A percentile compares a stretch with the other conserved stretches of the same genome.
phyloP scores from a whole-genome alignment of 768 basidiomycete species.

The Lentinula lateritia region DNA sequence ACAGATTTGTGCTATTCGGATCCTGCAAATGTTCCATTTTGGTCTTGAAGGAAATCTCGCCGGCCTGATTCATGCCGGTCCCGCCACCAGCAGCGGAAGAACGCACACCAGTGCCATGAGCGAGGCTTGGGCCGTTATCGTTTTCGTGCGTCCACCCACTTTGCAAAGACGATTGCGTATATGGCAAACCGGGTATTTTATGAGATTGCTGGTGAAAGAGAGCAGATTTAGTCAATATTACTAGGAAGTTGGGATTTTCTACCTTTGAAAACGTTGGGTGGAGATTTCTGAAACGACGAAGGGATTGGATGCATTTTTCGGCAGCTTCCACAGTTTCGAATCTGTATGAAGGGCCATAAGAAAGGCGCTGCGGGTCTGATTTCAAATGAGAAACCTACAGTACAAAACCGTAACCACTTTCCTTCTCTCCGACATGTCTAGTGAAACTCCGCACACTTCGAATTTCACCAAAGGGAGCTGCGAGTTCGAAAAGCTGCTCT shows the following conservation, averaged over 20 bases:
- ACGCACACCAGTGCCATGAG: not conserved
- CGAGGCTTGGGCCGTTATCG: not conserved
- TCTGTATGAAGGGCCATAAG: conserved; percentile 26
- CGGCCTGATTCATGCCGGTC: not conserved
- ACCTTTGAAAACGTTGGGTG: conserved; percentile 90
- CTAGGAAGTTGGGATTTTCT: conserved; percentile 9
- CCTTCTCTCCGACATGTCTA: conserved; percentile 70
- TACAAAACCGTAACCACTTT: conserved; percentile 36
- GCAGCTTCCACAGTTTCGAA: conserved; percentile 66
- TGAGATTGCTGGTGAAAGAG: conserved; percentile 50
- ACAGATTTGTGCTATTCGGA: conserved; percentile 65
- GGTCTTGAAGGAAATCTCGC: conserved; percentile 51
- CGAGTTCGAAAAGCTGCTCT: conserved; percentile 68
- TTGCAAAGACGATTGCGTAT: conserved; percentile 32
- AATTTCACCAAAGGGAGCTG: conserved; percentile 66
- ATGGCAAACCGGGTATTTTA: conserved; percentile 75
- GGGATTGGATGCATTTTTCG: conserved; percentile 64
- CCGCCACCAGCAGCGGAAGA: not conserved
- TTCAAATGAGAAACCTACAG: conserved; percentile 10
- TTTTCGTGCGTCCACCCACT: conserved; percentile 1
- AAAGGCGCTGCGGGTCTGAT: not conserved
- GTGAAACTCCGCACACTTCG: conserved; percentile 82
- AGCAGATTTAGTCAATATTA: not conserved
- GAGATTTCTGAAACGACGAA: conserved; percentile 68
- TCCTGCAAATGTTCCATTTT: conserved; percentile 75